Base-by-base conservation (phyloP, 169 alveolate species). In the Theileria parva region DNA sequence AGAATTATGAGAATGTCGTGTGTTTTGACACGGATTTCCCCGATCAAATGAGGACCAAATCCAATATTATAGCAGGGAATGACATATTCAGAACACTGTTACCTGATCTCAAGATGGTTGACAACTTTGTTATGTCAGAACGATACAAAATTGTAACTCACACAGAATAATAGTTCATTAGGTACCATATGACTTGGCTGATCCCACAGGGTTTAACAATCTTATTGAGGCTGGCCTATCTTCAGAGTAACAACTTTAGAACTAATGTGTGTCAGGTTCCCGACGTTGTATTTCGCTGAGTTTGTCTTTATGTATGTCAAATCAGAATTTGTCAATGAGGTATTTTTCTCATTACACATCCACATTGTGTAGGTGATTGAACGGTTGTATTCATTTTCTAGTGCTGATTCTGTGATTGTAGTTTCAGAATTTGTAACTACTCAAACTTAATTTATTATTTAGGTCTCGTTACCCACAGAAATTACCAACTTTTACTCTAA, bases 11-110 rank as follows among this genome's bases (percentile, higher is more conserved):
- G 1, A 74, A 74, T 9, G 78, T 51, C 1, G 32, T 77, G 7
- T 78, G 83, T 30, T 85, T 72, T 61, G 91, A 85, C 6, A 15
- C 72, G 28, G 91, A 85, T 72, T 19, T 55, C 6, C 77, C 70
- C 34, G 63, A n/a, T 50, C 80, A 44, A 64, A 21, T 85, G 44
- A 44, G 51, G 34, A 7, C 15, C 57, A 85, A 85, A 51, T 60
- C 80, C 3, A 34, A 21, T 39, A 0, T 85, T 19, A 78, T 85
- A 50, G 21, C 13, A 27, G 27, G 28, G 15, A 59, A 74, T 3
- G 32, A 70, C 27, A 28, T 27, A n/a, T 37, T 78, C 28, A 77
- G 30, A 68, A 27, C 25, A 9, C 55, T 77, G 30, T n/a, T 77
- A 13, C 51, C 79, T 9, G 81, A 69, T 28, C 63, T 30, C 27